A percentile compares a stretch with the other conserved stretches of the same genome.
phyloP scores from a whole-genome alignment of 495 filamentous ascomycete genomes.

The Daldinia loculata region DNA sequence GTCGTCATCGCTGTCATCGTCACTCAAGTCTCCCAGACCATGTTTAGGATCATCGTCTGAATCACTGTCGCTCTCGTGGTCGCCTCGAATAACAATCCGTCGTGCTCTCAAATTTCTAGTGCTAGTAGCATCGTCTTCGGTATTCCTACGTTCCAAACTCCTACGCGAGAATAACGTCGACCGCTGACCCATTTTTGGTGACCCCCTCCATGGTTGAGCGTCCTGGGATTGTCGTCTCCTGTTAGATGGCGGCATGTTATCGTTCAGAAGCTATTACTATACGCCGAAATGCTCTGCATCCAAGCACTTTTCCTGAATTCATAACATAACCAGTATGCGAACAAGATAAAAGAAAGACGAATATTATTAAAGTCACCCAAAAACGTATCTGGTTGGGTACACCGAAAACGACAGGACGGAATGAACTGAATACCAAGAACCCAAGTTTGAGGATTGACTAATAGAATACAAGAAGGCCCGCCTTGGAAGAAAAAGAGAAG shows the following conservation, averaged over 20 bases:
- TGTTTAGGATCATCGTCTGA: not conserved
- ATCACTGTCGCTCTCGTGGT: slow-evolving; percentile 4
- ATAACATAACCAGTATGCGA: slow-evolving; percentile 39
- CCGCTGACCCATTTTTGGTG: slow-evolving; percentile 23
- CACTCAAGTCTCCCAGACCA: slow-evolving; percentile 12
- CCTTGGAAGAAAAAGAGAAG: slow-evolving; percentile 39
- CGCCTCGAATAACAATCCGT: slow-evolving; percentile 7
- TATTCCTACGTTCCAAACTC: not conserved
- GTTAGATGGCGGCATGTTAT: slow-evolving; percentile 42
- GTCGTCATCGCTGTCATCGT: slow-evolving; percentile 24
- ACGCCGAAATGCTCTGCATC: slow-evolving; percentile 43
- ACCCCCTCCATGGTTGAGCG: slow-evolving; percentile 20
- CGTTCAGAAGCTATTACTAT: slow-evolving; percentile 10
- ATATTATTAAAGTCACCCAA: slow-evolving; percentile 23
- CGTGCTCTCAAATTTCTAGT: slow-evolving; percentile 8
- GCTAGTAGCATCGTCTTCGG: not conserved
- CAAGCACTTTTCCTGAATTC: slow-evolving; percentile 29
- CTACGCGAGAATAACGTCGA: slow-evolving; percentile 25
- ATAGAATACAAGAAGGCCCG: slow-evolving; percentile 43
- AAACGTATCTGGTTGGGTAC: slow-evolving; percentile 12
- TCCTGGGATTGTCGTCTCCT: slow-evolving; percentile 30
- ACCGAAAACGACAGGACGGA: slow-evolving; percentile 33
- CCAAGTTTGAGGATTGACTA: slow-evolving; percentile 32
- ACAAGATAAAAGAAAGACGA: slow-evolving; percentile 20
- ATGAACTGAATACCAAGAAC: slow-evolving; percentile 35